Evolutionary conservation across 2,329 filamentous ascomycete species (phyloP), one percentile per base, ranked within the genome.

Genomic region (Neopestalotiopsis rosae): DNA sequence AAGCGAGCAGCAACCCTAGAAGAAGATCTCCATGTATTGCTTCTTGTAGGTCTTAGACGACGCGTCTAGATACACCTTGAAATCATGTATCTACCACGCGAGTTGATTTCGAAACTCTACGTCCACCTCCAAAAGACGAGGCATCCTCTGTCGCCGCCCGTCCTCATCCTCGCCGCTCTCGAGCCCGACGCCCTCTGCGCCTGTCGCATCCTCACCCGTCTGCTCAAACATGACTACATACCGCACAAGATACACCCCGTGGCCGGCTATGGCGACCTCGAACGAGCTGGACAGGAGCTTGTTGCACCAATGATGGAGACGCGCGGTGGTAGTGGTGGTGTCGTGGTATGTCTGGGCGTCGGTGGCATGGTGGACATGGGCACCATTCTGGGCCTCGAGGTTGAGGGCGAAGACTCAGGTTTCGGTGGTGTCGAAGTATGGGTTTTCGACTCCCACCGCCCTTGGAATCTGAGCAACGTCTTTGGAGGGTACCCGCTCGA

Each of bases 151-250:
- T 96, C 94, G 20, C 93, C 95, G 52, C 95, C 95, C 0, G 94
- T 98, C 67, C 88, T 98, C 32, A 90, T 99, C 72, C 92, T 99
- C 68, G 95, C 95, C 72, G 93, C 95, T 45, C 92, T 98, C 78
- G 95, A 98, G 78, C 94, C 96, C 67, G 96, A 99, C 83, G 93
- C 96, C 72, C 90, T 99, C 71, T 98, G 95, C 81, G 96, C 95
- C 71, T 97, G 94, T 79, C 94, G 95, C 71, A 98, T 99, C 70
- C 89, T 99, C 62, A 97, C 95, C 2, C 89, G 92, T 65, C 87
- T 99, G n/a, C 87, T 99, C 70, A 98, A 97, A 82, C 92, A 95
- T 86, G 96, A 99, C 85, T 98, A 97, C 79, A 97, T 99, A 74
- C 93, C 92, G 14, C 95, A 98, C 84, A 98, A 98, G 82, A 97